Evolutionary conservation across 2,329 filamentous ascomycete species (phyloP), one percentile per base, ranked within the genome.

Genomic region (Zelopaecilomyces penicillatus): DNA sequence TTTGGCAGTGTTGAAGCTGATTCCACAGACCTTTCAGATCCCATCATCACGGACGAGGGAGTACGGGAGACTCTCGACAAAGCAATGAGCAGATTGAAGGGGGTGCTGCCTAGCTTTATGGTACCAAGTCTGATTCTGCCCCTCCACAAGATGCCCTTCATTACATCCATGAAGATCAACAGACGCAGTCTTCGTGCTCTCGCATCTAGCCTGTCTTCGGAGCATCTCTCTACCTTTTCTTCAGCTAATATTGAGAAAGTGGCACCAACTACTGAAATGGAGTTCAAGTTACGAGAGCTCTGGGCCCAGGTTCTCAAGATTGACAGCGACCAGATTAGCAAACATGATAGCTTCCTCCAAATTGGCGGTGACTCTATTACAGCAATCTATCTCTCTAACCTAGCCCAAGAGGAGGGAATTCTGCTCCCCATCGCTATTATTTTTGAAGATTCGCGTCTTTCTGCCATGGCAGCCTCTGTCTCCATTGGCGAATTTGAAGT

Each of bases 331-430:
- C 38, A 42, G 5, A 50, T 50, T n/a, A 43, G 49, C n/a, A 37
- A 37, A 3, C 36, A 47, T 26, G 49, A 50, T 26, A 46, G n/a
- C 39, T 50, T 50, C 28, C 33, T 50, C 9, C 30, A 36, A 26
- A 49, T 50, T 27, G 49, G 49, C 5, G 49, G 49, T 29, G 49
- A 50, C 32, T 49, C 46, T 4, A 49, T 50, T 12, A 29, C 33
- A 11, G 46, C 46, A 5, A 50, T 49, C 7, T 28, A 40, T 4
- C 44, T 50, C 2, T 41, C 44, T 26, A 5, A 37, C 8, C 33
- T 30, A 3, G 45, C 45, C 6, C 41, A 42, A 7, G 33, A 37
- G 10, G n/a, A 37, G 3, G 42, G 45, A 11, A 37, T 47, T n/a
- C 33, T 34, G 6, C n/a, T 47, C 3, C 34, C 42, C 7, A 12